Conservation (phyloP, 495 filamentous ascomycete species). For the Amniculicola lignicola region DNA sequence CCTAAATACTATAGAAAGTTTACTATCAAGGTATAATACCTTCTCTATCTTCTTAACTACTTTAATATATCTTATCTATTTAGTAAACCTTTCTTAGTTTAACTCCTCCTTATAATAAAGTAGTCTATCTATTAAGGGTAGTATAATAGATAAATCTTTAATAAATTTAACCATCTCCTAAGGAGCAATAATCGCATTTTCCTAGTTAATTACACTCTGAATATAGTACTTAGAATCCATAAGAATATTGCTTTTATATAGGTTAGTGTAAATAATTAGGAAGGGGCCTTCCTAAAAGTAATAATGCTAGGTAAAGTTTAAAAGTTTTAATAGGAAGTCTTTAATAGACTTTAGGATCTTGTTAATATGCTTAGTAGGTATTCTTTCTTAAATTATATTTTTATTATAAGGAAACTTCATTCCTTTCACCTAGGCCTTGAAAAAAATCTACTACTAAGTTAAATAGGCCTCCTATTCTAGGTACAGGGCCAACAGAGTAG, state of each 20-base stretch:
- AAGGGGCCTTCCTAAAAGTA: constrained; percentile 6
- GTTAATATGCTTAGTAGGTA: constrained; percentile 1
- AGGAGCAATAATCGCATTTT: constrained; percentile 11
- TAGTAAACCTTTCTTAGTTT: background rate
- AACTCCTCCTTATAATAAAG: constrained; percentile 12
- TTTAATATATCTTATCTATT: constrained; percentile 5
- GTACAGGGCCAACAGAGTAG: constrained; percentile 9
- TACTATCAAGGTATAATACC: background rate
- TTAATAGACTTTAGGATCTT: constrained; percentile 10
- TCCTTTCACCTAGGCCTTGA: constrained; percentile 1
- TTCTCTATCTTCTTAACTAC: constrained; percentile 5
- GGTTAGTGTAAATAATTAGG: constrained; percentile 6
- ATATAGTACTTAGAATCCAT: constrained; percentile 11
- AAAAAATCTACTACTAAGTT: constrained; percentile 7
- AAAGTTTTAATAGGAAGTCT: constrained; percentile 7
- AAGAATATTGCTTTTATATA: constrained; percentile 16
- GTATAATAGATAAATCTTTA: constrained; percentile 14
- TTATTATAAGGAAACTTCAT: constrained; percentile 6
- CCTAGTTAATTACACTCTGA: constrained; percentile 12
- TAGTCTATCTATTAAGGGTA: constrained; percentile 1
- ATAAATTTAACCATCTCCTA: constrained; percentile 12
- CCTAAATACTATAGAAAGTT: constrained; percentile 4
- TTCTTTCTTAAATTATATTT: constrained; percentile 3
- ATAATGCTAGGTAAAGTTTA: constrained; percentile 2
- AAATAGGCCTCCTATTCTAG: constrained; percentile 10